Conservation (phyloP, 306 rosid genomes). For the Nissolia schottii region DNA sequence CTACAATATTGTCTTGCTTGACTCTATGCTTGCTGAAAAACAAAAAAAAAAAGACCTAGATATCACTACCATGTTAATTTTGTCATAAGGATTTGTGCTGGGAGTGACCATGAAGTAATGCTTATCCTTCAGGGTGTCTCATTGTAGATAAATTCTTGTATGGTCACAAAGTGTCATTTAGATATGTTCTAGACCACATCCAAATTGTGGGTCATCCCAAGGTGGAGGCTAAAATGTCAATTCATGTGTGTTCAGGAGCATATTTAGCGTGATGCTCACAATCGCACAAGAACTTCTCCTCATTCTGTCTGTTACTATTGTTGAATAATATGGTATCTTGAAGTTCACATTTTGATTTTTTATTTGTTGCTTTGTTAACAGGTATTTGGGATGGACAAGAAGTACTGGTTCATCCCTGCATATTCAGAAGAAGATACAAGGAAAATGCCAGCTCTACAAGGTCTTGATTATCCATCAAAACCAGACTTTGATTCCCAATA, state of each 20-base stretch:
- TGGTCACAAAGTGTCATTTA: too few species aligned
- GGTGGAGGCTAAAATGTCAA: too few species aligned
- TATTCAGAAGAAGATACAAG: constrained; percentile 92
- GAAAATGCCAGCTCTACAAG: constrained; percentile 90
- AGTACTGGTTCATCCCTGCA: constrained; percentile 89
- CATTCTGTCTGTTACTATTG: background rate
- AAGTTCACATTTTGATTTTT: background rate
- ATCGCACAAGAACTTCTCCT: too few species aligned
- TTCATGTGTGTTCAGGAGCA: too few species aligned
- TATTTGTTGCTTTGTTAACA: constrained; percentile 30
- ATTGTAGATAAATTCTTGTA: too few species aligned
- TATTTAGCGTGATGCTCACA: too few species aligned
- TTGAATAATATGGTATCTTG: background rate
- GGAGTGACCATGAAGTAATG: too few species aligned
- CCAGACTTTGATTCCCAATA: constrained; percentile 85
- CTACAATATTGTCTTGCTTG: background rate
- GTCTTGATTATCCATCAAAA: constrained; percentile 91
- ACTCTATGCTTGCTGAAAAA: background rate
- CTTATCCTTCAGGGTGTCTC: too few species aligned
- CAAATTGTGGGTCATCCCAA: too few species aligned
- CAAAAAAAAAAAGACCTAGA: background rate
- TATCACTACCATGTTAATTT: background rate
- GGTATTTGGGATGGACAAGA: constrained; percentile 91
- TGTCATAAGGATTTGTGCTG: too few species aligned
- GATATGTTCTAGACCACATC: too few species aligned